Base-by-base conservation (phyloP, 2,329 filamentous ascomycete species). In the Blumeriella jaapii region DNA sequence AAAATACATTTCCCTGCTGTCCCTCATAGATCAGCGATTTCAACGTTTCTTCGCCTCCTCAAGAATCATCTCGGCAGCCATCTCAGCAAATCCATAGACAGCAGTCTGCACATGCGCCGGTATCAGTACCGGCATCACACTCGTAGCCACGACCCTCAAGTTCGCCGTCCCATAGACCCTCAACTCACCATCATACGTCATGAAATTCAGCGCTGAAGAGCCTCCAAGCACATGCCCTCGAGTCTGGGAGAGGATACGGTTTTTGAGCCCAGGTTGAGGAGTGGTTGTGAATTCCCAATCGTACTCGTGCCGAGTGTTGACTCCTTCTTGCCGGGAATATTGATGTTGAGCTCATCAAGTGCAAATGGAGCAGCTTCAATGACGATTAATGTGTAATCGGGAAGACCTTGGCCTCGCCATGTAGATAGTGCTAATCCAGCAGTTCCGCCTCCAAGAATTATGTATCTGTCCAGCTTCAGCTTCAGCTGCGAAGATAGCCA, bases 401-500 rank as follows among this genome's bases (percentile, higher is more conserved):
- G 46, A n/a, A 55, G 40, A 38, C 60, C 52, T 40, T 62, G 59
- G 18, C 50, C 56, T 6, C 65, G 51, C 3, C 62, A 57, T 15
- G 54, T 52, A 5, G 62, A 62, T 7, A 65, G 49, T 2, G 60
- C 57, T 2, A 65, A 53, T 5, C 63, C 63, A 4, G 62, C 56
- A 0, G 62, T 65, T n/a, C 63, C 63, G 5, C 62, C 62, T 8
- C 63, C 62, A 6, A 63, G 56, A 14, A 66, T 45, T 4, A 64
- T 58, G 45, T 49, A 12, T 11, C 9, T 20, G 13, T 18, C 18
- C 13, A 26, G 17, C 19, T 8, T 11, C 16, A 9, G 6, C 23
- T 22, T 12, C 15, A 13, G 12, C 12, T 10, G 10, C 20, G 6
- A 7, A 23, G 20, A 11, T 8, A 8, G 22, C 22, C 7, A 24